Percentiles rank a stretch among this genome's conserved stretches.
phyloP scores from a whole-genome alignment of 768 basidiomycete species.

The Gymnopilus dilepis region DNA sequence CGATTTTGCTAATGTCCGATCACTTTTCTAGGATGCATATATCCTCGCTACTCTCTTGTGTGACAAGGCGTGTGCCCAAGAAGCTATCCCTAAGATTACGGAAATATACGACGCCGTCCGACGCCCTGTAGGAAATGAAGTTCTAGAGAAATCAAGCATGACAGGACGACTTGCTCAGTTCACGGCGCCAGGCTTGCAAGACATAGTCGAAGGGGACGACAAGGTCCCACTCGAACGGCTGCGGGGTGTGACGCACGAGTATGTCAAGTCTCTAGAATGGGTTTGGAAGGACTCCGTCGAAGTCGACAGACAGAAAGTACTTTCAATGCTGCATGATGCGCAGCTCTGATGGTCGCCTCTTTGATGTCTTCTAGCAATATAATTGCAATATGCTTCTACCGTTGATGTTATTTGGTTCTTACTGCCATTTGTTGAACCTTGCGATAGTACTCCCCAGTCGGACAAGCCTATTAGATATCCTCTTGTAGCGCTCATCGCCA shows the following conservation, averaged over 20 bases:
- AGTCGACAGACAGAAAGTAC: conserved; percentile 21
- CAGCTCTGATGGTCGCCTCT: background rate
- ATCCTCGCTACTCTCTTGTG: conserved; percentile 38
- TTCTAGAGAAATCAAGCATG: conserved; percentile 25
- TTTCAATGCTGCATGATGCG: conserved; percentile 22
- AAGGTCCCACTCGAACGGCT: conserved; percentile 27
- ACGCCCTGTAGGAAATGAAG: conserved; percentile 32
- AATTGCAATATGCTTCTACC: too few relatives aligned
- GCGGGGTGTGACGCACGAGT: conserved; percentile 18
- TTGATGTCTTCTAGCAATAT: too few relatives aligned
- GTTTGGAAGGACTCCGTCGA: conserved; percentile 33
- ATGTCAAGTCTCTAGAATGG: conserved; percentile 34
- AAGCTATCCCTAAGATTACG: conserved; percentile 31
- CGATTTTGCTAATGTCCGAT: background rate
- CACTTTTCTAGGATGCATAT: conserved; percentile 40
- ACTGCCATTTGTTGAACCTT: too few relatives aligned
- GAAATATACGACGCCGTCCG: conserved; percentile 34
- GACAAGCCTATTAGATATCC: too few relatives aligned
- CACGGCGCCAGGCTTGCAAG: conserved; percentile 31
- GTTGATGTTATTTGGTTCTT: too few relatives aligned
- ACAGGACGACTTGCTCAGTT: conserved; percentile 28
- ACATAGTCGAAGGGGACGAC: conserved; percentile 31
- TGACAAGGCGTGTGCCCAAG: conserved; percentile 12
- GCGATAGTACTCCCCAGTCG: too few relatives aligned
- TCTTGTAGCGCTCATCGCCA: too few relatives aligned